Conservation (phyloP, 768 basidiomycete genomes). For the Mycena venus region DNA sequence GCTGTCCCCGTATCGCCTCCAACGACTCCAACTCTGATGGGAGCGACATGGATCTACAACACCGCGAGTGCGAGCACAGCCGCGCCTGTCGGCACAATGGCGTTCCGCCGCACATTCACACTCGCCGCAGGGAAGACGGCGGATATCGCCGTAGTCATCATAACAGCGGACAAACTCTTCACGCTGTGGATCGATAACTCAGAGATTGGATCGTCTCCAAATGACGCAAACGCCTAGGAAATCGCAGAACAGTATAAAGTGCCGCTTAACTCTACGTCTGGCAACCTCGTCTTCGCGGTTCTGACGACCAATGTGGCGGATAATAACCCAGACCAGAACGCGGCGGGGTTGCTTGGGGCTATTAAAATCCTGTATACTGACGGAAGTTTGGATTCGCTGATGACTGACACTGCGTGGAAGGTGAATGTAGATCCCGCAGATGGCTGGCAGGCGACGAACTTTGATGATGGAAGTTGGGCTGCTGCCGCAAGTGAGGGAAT, state of each 20-base stretch:
- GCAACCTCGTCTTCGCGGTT: conserved; percentile 36
- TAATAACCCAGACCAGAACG: conserved; percentile 30
- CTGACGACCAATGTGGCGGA: conserved; percentile 37
- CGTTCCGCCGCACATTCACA: conserved; percentile 44
- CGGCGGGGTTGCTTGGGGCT: conserved; percentile 41
- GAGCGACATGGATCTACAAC: conserved; percentile 44
- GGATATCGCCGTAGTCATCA: conserved; percentile 33
- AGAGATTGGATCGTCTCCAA: conserved; percentile 34
- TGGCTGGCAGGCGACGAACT: conserved; percentile 34
- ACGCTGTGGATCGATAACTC: conserved; percentile 43
- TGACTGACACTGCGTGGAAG: conserved; percentile 40
- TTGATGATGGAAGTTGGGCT: conserved; percentile 41
- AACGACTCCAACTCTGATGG: neutral
- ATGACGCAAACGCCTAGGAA: conserved; percentile 38
- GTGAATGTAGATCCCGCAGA: conserved; percentile 13
- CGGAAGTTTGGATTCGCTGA: conserved; percentile 31
- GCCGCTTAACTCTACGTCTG: neutral
- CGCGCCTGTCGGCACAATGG: conserved; percentile 39
- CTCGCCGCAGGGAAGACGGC: conserved; percentile 38
- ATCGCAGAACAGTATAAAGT: conserved; percentile 35
- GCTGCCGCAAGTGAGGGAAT: conserved; percentile 32
- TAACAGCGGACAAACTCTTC: conserved; percentile 46
- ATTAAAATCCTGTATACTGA: conserved; percentile 41
- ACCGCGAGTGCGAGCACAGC: conserved; percentile 25
- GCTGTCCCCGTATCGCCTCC: no score